phyloP scores from a whole-genome alignment of 2,329 filamentous ascomycete genomes.

The Ophiostoma quercus region DNA sequence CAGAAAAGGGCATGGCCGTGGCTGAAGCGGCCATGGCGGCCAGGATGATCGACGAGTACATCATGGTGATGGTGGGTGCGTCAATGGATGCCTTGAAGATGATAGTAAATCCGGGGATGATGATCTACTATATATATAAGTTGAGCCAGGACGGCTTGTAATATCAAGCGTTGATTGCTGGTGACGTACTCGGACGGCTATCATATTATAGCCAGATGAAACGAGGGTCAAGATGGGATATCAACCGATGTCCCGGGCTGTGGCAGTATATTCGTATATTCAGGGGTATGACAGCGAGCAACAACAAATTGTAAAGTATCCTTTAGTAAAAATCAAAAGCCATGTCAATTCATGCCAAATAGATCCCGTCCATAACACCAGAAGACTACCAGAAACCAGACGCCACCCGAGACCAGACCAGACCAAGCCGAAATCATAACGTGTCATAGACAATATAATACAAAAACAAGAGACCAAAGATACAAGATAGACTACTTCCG shows the following conservation, averaged over 20 bases:
- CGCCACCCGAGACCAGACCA: background rate
- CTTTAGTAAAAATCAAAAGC: background rate
- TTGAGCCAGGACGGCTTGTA: background rate
- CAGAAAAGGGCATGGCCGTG: background rate
- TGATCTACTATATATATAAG: background rate
- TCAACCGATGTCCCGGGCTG: background rate
- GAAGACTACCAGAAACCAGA: background rate
- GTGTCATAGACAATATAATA: background rate
- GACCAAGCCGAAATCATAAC: background rate
- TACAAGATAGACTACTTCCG: conserved; percentile 34
- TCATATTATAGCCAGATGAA: background rate
- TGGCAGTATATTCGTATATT: too few relatives aligned
- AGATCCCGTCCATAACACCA: background rate
- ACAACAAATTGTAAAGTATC: too few relatives aligned
- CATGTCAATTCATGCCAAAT: background rate
- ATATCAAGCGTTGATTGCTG: background rate
- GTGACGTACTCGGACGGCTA: background rate
- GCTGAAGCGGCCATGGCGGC: too few relatives aligned
- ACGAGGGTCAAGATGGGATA: background rate
- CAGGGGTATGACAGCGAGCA: too few relatives aligned
- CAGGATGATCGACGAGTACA: background rate
- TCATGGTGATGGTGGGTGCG: background rate
- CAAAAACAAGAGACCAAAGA: background rate
- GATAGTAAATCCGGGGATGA: background rate
- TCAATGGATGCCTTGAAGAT: background rate